A percentile compares a stretch with the other conserved stretches of the same genome.
These are phyloP conservation scores for Diplodia intermedia DNA, from an alignment of 2,329 filamentous ascomycete species.

Conservation along the genomic window DNA sequence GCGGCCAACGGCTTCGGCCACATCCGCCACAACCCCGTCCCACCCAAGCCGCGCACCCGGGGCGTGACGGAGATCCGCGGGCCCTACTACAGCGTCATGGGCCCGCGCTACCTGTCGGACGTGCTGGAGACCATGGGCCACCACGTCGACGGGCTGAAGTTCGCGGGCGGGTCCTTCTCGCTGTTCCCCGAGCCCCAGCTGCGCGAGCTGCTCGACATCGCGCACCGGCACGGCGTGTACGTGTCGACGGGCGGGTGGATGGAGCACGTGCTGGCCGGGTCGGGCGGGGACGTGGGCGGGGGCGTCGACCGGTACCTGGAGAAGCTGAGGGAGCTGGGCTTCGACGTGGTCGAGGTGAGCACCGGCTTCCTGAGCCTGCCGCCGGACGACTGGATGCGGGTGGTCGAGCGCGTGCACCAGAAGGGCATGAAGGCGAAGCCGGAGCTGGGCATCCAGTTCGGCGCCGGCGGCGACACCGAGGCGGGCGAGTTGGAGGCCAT, in stretches of 20 bases:
- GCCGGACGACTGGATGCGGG: slow-evolving; percentile 35
- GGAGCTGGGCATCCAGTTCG: slow-evolving; percentile 64
- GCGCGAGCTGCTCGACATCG: slow-evolving; percentile 57
- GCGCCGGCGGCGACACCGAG: slow-evolving; percentile 61
- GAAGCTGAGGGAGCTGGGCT: slow-evolving; percentile 61
- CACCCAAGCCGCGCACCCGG: slow-evolving; percentile 57
- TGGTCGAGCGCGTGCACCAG: slow-evolving; percentile 47
- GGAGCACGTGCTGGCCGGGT: slow-evolving; percentile 56
- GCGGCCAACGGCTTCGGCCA: slow-evolving; percentile 59
- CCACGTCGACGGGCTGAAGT: slow-evolving; percentile 63
- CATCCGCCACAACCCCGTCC: slow-evolving; percentile 57
- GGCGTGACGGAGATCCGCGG: slow-evolving; percentile 64
- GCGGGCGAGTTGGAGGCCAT: slow-evolving; percentile 56
- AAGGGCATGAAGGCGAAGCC: slow-evolving; percentile 61
- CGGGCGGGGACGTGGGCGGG: slow-evolving; percentile 53
- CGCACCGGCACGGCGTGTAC: slow-evolving; percentile 59
- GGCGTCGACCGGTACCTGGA: slow-evolving; percentile 61
- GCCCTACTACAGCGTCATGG: slow-evolving; percentile 64
- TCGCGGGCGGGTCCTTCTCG: slow-evolving; percentile 61
- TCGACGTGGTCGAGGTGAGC: slow-evolving; percentile 63
- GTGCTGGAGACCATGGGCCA: slow-evolving; percentile 63
- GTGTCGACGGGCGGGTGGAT: slow-evolving; percentile 64
- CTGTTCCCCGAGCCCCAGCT: slow-evolving; percentile 57
- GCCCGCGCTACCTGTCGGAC: slow-evolving; percentile 60
- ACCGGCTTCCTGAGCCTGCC: slow-evolving; percentile 58